These are phyloP conservation scores for Rutstroemia sydowiana DNA, from an alignment of 2,329 filamentous ascomycete species.

Conservation along the genomic window DNA sequence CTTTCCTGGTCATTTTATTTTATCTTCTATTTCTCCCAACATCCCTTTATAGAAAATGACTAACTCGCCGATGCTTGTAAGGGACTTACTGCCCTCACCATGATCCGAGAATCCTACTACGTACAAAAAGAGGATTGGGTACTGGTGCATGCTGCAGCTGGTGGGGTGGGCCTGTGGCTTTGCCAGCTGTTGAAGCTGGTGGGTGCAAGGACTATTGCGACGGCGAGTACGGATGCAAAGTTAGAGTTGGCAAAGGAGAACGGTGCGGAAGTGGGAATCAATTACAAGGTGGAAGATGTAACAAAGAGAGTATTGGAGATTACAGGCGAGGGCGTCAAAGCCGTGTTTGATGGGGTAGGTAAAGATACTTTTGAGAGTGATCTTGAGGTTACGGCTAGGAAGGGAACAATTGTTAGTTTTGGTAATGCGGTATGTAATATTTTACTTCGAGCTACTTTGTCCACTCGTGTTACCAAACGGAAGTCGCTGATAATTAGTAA, in stretches of 20 bases:
- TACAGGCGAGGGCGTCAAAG: slow-evolving; percentile 67
- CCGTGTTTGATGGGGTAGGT: slow-evolving; percentile 82
- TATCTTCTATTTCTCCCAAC: too few species aligned
- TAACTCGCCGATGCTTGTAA: too few species aligned
- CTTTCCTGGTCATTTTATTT: too few species aligned
- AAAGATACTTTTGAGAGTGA: slow-evolving; percentile 77
- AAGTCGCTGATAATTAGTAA: not conserved
- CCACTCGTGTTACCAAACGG: too few species aligned
- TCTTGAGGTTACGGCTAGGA: slow-evolving; percentile 65
- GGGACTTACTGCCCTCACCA: slow-evolving; percentile 73
- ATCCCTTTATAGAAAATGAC: too few species aligned
- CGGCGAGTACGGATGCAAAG: slow-evolving; percentile 69
- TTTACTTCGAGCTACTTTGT: not conserved
- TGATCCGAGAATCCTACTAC: slow-evolving; percentile 65
- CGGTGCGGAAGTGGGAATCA: slow-evolving; percentile 66
- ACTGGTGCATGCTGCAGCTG: slow-evolving; percentile 78
- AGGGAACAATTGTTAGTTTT: slow-evolving; percentile 72
- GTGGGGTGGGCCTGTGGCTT: slow-evolving; percentile 70
- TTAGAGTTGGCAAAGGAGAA: slow-evolving; percentile 58
- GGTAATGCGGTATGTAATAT: slow-evolving; percentile 66
- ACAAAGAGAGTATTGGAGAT: slow-evolving; percentile 56
- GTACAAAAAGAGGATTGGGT: slow-evolving; percentile 75
- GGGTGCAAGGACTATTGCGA: slow-evolving; percentile 73
- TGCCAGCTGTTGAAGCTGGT: slow-evolving; percentile 66
- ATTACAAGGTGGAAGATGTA: slow-evolving; percentile 55